Conservation (phyloP, 345 rosid species). For the Kernera saxatilis region DNA sequence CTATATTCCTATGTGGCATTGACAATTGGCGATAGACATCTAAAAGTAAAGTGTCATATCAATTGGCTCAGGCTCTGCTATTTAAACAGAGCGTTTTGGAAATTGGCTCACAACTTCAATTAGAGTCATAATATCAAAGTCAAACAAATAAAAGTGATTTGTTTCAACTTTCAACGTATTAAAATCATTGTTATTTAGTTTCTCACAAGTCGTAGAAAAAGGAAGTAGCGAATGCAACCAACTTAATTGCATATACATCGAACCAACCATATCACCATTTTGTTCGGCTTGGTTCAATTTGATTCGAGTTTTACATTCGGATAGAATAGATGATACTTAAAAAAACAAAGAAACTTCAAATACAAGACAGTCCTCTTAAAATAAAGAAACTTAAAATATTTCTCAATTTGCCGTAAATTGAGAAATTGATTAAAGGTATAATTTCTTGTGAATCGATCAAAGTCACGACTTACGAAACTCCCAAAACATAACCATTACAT, state of each 20-base stretch:
- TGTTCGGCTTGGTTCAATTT: not conserved
- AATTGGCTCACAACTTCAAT: not conserved
- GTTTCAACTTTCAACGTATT: not conserved
- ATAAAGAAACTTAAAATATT: not conserved
- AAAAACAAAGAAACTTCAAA: too few species aligned
- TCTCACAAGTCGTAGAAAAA: not conserved
- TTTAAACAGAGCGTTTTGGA: slow-evolving; percentile 18
- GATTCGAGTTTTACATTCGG: not conserved
- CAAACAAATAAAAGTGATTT: slow-evolving; percentile 13
- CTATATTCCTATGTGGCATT: not conserved
- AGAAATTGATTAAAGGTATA: not conserved
- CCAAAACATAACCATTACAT: not conserved
- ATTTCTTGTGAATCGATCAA: not conserved
- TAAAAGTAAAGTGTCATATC: not conserved
- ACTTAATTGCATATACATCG: not conserved
- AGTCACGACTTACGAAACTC: not conserved
- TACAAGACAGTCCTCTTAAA: not conserved
- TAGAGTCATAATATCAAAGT: not conserved
- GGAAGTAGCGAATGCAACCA: not conserved
- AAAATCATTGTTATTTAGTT: not conserved
- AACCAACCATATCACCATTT: not conserved
- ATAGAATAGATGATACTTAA: too few species aligned
- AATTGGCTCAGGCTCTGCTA: slow-evolving; percentile 22
- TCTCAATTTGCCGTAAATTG: not conserved
- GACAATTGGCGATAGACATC: not conserved